phyloP scores from a whole-genome alignment of 352 stramenopile species.

The Globisporangium cylindrosporum region DNA sequence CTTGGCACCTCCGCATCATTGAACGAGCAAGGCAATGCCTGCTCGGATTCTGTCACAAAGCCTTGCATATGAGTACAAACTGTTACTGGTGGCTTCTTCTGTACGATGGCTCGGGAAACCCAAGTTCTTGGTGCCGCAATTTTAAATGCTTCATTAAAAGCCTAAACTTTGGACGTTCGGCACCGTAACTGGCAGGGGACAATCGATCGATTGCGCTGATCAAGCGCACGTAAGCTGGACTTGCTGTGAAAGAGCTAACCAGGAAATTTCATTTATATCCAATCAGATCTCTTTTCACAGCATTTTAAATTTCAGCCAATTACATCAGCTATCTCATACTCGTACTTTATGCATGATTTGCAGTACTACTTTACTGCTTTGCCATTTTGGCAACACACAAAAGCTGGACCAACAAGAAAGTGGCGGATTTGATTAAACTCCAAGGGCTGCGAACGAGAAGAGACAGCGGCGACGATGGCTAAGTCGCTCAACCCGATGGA shows the following conservation, averaged over 20 bases:
- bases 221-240: no score
- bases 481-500: slow-evolving; percentile 74
- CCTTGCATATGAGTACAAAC: no score
- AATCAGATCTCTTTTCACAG: background rate
- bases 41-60: background rate
- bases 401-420: background rate
- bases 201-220: no score
- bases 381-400: background rate
- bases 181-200: no score
- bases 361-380: background rate
- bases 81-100: no score
- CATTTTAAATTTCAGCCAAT: background rate
- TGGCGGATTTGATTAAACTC: background rate
- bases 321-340: background rate
- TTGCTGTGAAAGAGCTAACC: no score
- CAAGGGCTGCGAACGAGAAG: background rate
- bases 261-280: background rate
- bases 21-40: background rate
- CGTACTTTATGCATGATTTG: background rate
- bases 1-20: background rate
- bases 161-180: no score
- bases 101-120: no score
- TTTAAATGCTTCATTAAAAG: no score
- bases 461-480: slow-evolving; percentile 30
- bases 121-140: no score